Conservation (phyloP, 202 grass and related monocot genomes). For the Hordeum pubiflorum region DNA sequence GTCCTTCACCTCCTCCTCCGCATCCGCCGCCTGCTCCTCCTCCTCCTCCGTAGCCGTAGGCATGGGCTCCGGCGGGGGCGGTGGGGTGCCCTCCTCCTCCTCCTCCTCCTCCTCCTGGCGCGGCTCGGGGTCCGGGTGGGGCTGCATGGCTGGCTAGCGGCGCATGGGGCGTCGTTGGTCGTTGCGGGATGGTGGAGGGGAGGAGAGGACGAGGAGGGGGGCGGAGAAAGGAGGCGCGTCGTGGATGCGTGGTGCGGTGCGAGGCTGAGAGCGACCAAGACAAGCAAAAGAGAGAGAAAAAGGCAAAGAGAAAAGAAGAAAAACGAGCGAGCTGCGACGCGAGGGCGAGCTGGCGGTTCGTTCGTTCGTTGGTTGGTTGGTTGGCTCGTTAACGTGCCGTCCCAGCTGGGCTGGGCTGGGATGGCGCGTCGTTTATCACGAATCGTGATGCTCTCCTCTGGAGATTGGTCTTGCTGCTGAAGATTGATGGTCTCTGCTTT, state of each 20-base stretch:
- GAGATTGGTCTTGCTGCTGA: not conserved
- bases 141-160: constrained; percentile 38
- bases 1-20: not conserved
- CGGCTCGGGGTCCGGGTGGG: constrained; percentile 28
- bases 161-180: constrained; percentile 28
- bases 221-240: not conserved
- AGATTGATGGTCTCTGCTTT: not conserved
- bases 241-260: not conserved
- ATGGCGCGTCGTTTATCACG: too few species aligned
- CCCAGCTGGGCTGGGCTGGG: not conserved
- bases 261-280: constrained; percentile 23
- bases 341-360: not conserved
- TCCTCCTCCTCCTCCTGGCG: not conserved
- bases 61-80: not conserved
- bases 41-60: not conserved
- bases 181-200: not conserved
- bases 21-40: not conserved
- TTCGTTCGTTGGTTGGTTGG: not conserved
- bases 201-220: not conserved
- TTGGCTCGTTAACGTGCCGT: not conserved
- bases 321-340: not conserved
- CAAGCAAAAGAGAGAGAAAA: not conserved
- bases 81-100: not conserved
- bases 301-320: not conserved
- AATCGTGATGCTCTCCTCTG: not conserved